Evolutionary conservation across 2,329 filamentous ascomycete species (phyloP).

Genomic region (Calonectria naviculata): DNA sequence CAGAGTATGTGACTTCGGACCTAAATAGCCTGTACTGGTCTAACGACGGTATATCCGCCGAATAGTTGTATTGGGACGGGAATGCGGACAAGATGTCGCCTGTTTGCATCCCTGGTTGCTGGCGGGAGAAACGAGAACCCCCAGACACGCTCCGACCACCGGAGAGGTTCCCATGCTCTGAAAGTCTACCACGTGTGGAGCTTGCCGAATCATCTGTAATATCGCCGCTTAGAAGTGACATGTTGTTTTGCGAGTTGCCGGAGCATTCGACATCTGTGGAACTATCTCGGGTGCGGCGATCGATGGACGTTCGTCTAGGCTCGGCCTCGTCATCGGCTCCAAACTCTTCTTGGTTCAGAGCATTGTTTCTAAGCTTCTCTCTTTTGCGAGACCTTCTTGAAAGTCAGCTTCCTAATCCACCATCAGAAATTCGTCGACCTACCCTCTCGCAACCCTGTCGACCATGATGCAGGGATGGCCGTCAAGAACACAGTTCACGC

Average conservation of each 20-base stretch:
- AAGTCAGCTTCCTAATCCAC: neutral
- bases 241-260: neutral
- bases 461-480: neutral
- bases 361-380: neutral
- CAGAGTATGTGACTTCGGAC: neutral
- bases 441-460: neutral
- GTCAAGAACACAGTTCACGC: neutral
- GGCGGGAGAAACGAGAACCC: no score
- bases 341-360: neutral
- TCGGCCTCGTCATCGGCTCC: neutral
- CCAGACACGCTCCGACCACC: neutral
- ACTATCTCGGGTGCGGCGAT: neutral
- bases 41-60: neutral
- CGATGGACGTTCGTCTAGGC: neutral
- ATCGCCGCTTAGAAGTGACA: neutral
- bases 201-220: neutral
- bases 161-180: neutral
- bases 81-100: neutral
- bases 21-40: neutral
- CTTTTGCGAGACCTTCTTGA: neutral
- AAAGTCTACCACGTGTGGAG: neutral
- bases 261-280: neutral
- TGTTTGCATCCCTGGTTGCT: neutral
- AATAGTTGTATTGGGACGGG: neutral
- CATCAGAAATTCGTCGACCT: neutral